A percentile compares a stretch with the other conserved stretches of the same genome.
phyloP scores from a whole-genome alignment of 2,329 filamentous ascomycete species.

The Helminthosporium solani region DNA sequence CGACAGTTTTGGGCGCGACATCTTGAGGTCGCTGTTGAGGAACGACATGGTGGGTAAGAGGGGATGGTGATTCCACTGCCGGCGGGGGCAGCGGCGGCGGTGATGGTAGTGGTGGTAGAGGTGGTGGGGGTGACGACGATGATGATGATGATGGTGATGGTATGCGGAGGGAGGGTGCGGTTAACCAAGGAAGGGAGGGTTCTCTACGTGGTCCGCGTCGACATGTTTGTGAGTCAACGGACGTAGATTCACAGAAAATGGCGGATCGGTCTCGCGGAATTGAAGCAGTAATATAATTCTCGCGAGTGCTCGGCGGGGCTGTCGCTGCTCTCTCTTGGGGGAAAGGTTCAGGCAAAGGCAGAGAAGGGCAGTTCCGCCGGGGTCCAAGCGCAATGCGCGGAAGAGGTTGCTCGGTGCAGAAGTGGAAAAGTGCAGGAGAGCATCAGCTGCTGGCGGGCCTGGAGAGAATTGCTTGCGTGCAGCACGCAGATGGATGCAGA shows the following conservation, averaged over 20 bases:
- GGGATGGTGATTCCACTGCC: too few relatives aligned
- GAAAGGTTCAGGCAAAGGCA: slow-evolving; percentile 29
- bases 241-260: background rate
- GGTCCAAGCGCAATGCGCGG: slow-evolving; percentile 36
- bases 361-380: slow-evolving; percentile 20
- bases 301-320: slow-evolving; percentile 22
- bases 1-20: slow-evolving; percentile 29
- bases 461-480: background rate
- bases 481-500: background rate
- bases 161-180: slow-evolving; percentile 6
- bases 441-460: slow-evolving; percentile 5
- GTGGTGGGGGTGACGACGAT: background rate
- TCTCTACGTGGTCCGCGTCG: slow-evolving; percentile 3
- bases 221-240: slow-evolving; percentile 10
- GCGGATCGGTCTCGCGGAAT: slow-evolving; percentile 1
- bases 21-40: slow-evolving; percentile 27
- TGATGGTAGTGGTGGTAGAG: background rate
- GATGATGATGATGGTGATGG: background rate
- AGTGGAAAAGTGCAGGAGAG: background rate
- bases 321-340: slow-evolving; percentile 12
- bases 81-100: too few relatives aligned
- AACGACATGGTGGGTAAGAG: slow-evolving; percentile 28
- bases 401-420: slow-evolving; percentile 6
- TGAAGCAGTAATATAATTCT: slow-evolving; percentile 16
- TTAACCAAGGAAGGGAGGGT: background rate